These are phyloP conservation scores for Pseudotulostoma volvatum DNA, from an alignment of 495 filamentous ascomycete species.

Conservation along the genomic window DNA sequence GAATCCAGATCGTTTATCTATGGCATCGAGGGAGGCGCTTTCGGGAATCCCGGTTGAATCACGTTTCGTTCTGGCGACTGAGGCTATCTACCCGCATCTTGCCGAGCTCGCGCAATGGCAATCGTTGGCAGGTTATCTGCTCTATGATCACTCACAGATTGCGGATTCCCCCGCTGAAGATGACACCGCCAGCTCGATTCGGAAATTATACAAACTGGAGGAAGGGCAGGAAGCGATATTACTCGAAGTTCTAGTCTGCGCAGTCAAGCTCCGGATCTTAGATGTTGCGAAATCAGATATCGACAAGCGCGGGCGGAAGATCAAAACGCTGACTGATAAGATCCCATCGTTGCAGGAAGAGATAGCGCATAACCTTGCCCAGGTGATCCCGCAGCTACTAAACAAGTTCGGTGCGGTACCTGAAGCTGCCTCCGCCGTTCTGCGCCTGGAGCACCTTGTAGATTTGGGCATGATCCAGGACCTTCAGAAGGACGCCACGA, in stretches of 20 bases:
- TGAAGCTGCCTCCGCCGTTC: conserved; percentile 64
- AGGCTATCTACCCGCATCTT: conserved; percentile 68
- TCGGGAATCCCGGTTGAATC: conserved; percentile 44
- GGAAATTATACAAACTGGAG: conserved; percentile 49
- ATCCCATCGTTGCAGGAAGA: conserved; percentile 51
- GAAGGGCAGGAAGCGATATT: conserved; percentile 71
- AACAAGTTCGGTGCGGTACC: conserved; percentile 80
- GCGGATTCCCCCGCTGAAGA: conserved; percentile 32
- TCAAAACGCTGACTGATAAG: conserved; percentile 44
- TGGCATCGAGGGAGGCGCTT: conserved; percentile 18
- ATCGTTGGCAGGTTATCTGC: conserved; percentile 68
- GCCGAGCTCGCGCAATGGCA: conserved; percentile 75
- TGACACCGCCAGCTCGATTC: conserved; percentile 38
- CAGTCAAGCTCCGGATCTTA: conserved; percentile 50
- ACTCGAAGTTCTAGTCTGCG: conserved; percentile 67
- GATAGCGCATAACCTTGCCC: conserved; percentile 54
- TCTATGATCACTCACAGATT: conserved; percentile 71
- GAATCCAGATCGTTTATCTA: conserved; percentile 17
- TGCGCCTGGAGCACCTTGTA: conserved; percentile 74
- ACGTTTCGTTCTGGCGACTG: conserved; percentile 67
- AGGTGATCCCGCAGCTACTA: conserved; percentile 65
- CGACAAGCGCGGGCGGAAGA: conserved; percentile 42
- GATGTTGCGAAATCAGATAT: conserved; percentile 40
- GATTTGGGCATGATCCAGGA: conserved; percentile 82
- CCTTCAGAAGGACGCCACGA: conserved; percentile 67